phyloP scores from a whole-genome alignment of 768 basidiomycete genomes.

The Auriscalpium vulgare region DNA sequence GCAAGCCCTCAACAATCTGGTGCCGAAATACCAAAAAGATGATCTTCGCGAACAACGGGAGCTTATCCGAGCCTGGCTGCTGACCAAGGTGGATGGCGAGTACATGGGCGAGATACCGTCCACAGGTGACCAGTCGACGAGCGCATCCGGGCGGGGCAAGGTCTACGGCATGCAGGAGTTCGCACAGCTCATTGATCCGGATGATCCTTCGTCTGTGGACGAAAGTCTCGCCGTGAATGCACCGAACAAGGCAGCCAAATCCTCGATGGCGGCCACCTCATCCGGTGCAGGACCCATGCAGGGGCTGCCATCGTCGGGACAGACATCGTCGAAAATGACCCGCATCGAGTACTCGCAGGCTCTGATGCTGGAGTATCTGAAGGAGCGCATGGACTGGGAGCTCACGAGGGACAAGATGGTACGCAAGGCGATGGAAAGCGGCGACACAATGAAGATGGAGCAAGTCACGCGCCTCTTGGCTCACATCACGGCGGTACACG shows the following conservation, averaged over 20 bases:
- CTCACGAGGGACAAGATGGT: conserved; percentile 21
- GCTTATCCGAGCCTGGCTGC: conserved; percentile 21
- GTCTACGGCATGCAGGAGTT: not conserved
- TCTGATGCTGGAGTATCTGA: conserved; percentile 22
- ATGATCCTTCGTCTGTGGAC: not conserved
- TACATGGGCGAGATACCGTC: not conserved
- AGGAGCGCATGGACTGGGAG: conserved; percentile 24
- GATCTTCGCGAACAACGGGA: conserved; percentile 17
- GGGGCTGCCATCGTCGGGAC: not conserved
- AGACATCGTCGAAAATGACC: conserved; percentile 13
- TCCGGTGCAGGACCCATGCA: conserved; percentile 11
- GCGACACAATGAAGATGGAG: conserved; percentile 8
- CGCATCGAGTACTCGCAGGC: conserved; percentile 22
- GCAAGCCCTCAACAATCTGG: conserved; percentile 21
- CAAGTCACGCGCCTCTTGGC: conserved; percentile 19
- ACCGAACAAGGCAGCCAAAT: not conserved
- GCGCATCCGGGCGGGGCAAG: not conserved
- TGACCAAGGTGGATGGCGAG: conserved; percentile 17
- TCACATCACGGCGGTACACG: conserved; percentile 20
- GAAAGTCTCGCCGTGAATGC: not conserved
- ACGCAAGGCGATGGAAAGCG: conserved; percentile 11
- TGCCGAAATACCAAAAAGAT: conserved; percentile 15
- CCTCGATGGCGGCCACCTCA: conserved; percentile 18
- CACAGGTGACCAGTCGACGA: not conserved
- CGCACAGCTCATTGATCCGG: not conserved